phyloP scores from a whole-genome alignment of 768 basidiomycete species.

The Tricholoma furcatifolium region DNA sequence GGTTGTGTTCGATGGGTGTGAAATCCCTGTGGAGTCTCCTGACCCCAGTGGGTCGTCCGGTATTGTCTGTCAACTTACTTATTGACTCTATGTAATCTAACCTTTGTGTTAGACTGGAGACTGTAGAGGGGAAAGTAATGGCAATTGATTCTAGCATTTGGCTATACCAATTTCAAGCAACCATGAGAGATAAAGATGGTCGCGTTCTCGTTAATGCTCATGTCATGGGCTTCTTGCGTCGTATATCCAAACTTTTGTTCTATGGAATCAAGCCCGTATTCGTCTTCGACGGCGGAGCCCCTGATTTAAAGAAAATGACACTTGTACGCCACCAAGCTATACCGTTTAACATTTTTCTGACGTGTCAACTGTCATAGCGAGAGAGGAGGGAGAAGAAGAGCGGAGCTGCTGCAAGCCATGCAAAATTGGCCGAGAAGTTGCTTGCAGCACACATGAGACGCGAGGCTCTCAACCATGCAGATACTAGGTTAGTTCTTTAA shows the following conservation, averaged over 20 bases:
- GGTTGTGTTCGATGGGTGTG: slow-evolving; percentile 73
- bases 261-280: slow-evolving; percentile 99
- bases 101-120: slow-evolving; percentile 70
- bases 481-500: slow-evolving; percentile 2
- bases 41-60: slow-evolving; percentile 90
- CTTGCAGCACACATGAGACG: slow-evolving; percentile 92
- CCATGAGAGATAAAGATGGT: slow-evolving; percentile 98
- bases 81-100: slow-evolving; percentile 2
- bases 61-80: slow-evolving; percentile 53
- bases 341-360: background rate
- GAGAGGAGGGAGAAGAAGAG: slow-evolving; percentile 89
- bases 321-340: slow-evolving; percentile 53
- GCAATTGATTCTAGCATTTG: slow-evolving; percentile 99
- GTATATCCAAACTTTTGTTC: slow-evolving; percentile 93
- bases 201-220: slow-evolving; percentile 89
- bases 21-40: slow-evolving; percentile 94
- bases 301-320: slow-evolving; percentile 82
- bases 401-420: slow-evolving; percentile 85
- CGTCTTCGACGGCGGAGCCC: slow-evolving; percentile 98
- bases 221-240: slow-evolving; percentile 84
- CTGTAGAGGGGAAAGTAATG: slow-evolving; percentile 90
- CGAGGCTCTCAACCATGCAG: slow-evolving; percentile 65
- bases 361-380: slow-evolving; percentile 42
- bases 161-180: slow-evolving; percentile 99
- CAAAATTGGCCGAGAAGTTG: slow-evolving; percentile 85